Base-by-base conservation (phyloP, 148 eudicot species). In the Silene conica region DNA sequence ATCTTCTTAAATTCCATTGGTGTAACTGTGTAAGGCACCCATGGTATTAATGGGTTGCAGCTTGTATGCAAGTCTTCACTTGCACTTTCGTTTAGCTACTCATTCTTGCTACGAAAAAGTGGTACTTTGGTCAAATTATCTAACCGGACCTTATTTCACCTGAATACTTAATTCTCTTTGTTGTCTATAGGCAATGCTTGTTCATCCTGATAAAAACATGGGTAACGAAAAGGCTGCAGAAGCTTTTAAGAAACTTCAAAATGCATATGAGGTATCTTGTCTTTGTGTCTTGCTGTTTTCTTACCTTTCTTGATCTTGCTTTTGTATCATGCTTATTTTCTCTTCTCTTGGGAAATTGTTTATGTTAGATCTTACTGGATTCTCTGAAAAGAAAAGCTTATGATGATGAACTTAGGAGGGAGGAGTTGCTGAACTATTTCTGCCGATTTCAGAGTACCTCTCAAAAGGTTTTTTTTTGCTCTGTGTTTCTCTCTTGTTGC, bases 151-250 rank as follows among this genome's bases (percentile, higher is more conserved):
- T 16, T 71, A 11, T 45, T 28, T 67, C 45, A 25, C 43, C 74
- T 67, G 71, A 50, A 71, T 50, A 26, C 10, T 55, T 20, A 16
- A 46, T 34, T 19, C 46, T 70, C 50, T 79, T 45, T 78, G 57
- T 76, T 61, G 62, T 81, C 77, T 25, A 78, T 79, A 95, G 99
- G 99, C 99, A 73, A 95, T 95, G 99, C 86, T 95, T 72, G 99
- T 95, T 76, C 99, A 95, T 80, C 99, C 99, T 82, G 99, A 95
- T 83, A 95, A 95, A 83, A 95, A 95, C 82, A 95, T 95, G 99
- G 98, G 99, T 71, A 90, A 95, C 81, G 99, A 95, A 71, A 95
- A 90, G 85, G 99, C 99, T 81, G 99, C 87, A 56, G 99, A 95
- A 80, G 99, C 99, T 79, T 95, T 95, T 79, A 88, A 95, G 82